Evolutionary conservation across 805 yeast species (phyloP), one percentile per base, ranked within the genome.

Genomic region (Barnettozyma sucrosica): DNA sequence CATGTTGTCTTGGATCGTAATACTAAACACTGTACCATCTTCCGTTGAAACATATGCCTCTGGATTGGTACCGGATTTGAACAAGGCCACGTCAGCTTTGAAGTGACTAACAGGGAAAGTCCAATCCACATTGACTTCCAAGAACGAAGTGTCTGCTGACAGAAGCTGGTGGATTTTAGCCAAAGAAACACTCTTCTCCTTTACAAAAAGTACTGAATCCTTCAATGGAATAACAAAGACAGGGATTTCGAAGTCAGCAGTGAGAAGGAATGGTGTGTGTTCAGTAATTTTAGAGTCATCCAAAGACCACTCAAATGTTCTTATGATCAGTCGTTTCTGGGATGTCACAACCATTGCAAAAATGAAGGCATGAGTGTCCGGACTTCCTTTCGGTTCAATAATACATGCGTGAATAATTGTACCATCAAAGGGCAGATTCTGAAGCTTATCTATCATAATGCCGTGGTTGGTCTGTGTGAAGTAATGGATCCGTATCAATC

Each of bases 101-200:
- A 63, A 68, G 46, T 43, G 69, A 16, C 64, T 59, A 0, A 75
- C 70, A 1, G 81, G 80, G 52, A 74, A 75, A 1, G 51, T 26
- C 58, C 51, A 55, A 41, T 36, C 53, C 51, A 38, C 61, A 45
- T 39, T 61, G 11, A 32, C 37, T 4, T 48, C 46, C 2, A 52
- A 46, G 47, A 75, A 73, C 24, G 66, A 57, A 45, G 68, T 67
- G 43, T 72, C 73, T 0, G 77, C 81, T 5, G 80, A 73, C 19
- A 74, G 57, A 2, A 77, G 70, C 43, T 75, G 72, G 49, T 74
- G 75, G 4, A 71, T 57, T 5, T 71, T 65, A 2, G 75, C 62
- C 0, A 73, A 48, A 5, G 65, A 55, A 4, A 77, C 44, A 25
- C 60, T 62, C 2, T 62, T 53, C 18, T 66, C 64, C 45, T 61